These are phyloP conservation scores for Coleophoma cylindrospora DNA, from an alignment of 2,329 filamentous ascomycete genomes.

Conservation along the genomic window DNA sequence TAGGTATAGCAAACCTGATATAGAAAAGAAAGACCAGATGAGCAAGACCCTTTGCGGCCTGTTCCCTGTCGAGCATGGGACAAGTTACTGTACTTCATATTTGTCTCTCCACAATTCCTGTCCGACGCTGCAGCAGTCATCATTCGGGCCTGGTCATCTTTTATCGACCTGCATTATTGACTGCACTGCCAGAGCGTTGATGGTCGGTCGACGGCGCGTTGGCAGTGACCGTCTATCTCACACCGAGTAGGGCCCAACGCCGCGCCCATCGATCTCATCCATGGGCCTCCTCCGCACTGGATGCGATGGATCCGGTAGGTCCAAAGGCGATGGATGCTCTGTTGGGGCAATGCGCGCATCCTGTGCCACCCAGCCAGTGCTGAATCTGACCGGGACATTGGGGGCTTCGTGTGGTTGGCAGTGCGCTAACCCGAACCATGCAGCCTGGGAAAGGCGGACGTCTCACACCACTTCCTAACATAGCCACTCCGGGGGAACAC, in stretches of 20 bases:
- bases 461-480: slow-evolving; percentile 9
- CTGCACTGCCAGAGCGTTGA: not conserved
- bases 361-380: no score
- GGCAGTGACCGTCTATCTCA: not conserved
- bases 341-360: no score
- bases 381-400: no score
- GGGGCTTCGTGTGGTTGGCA: no score
- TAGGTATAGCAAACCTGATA: slow-evolving; percentile 2
- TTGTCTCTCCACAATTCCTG: slow-evolving; percentile 3
- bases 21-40: slow-evolving; percentile 2
- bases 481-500: not conserved
- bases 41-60: slow-evolving; percentile 1
- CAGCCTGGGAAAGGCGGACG: not conserved
- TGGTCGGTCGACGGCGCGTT: not conserved
- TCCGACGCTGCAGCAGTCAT: slow-evolving; percentile 2
- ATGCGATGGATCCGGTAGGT: no score
- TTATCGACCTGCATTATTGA: slow-evolving; percentile 3
- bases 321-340: no score
- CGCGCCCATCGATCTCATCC: no score
- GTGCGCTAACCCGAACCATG: no score
- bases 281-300: no score
- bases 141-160: not conserved
- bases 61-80: slow-evolving; percentile 1
- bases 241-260: no score
- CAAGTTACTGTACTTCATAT: slow-evolving; percentile 2